Conservation (phyloP, 352 stramenopile genomes). For the Phytophthora rubi region DNA sequence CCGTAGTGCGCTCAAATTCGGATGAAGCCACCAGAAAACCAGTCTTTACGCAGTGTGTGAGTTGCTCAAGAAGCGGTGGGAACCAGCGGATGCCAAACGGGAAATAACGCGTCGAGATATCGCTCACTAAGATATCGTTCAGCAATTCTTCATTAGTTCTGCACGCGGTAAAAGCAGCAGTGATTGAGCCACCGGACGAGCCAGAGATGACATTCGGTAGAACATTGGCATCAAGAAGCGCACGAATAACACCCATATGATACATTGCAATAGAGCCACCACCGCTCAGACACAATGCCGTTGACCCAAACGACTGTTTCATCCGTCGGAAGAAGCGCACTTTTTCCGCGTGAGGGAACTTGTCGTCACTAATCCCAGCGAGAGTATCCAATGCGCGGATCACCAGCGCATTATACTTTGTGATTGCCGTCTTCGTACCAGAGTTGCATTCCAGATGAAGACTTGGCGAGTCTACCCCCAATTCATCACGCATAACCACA, state of each 20-base stretch:
- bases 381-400: slow-evolving; percentile 57
- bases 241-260: slow-evolving; percentile 92
- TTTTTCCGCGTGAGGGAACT: slow-evolving; percentile 56
- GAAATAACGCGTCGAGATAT: slow-evolving; percentile 69
- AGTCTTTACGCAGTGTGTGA: slow-evolving; percentile 88
- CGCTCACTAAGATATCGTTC: slow-evolving; percentile 50
- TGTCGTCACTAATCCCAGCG: slow-evolving; percentile 25
- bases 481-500: slow-evolving; percentile 70
- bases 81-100: slow-evolving; percentile 77
- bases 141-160: slow-evolving; percentile 86
- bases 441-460: slow-evolving; percentile 65
- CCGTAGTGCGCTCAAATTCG: slow-evolving; percentile 82
- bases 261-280: slow-evolving; percentile 95
- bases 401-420: slow-evolving; percentile 56
- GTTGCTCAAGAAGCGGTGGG: slow-evolving; percentile 83
- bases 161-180: slow-evolving; percentile 85
- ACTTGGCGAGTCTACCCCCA: slow-evolving; percentile 57
- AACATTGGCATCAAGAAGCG: slow-evolving; percentile 85
- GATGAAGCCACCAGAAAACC: slow-evolving; percentile 89
- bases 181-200: slow-evolving; percentile 92
- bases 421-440: slow-evolving; percentile 69
- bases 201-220: slow-evolving; percentile 94
- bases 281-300: slow-evolving; percentile 92
- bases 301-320: slow-evolving; percentile 88
- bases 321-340: slow-evolving; percentile 58